Percentiles rank a stretch among this genome's conserved stretches.
phyloP scores from a whole-genome alignment of 805 yeast species.

The Barnettozyma botsteinii region DNA sequence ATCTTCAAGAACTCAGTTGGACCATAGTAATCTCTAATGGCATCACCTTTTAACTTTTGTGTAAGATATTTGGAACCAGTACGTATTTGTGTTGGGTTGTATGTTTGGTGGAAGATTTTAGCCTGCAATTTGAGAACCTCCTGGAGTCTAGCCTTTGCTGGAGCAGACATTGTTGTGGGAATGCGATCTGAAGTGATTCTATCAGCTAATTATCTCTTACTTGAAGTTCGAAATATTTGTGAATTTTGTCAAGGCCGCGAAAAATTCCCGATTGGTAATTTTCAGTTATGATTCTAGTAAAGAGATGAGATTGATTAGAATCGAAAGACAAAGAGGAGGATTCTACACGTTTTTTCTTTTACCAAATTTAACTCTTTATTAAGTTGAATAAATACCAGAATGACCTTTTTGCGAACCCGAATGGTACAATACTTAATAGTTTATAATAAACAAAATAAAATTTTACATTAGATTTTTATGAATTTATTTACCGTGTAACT shows the following conservation, averaged over 20 bases:
- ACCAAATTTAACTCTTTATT: constrained; percentile 5
- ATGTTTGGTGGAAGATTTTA: constrained; percentile 61
- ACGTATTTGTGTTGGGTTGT: constrained; percentile 59
- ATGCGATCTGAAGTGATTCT: neutral
- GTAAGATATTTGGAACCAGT: constrained; percentile 70
- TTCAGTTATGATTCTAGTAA: neutral
- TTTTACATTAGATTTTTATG: constrained; percentile 25
- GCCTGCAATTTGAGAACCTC: constrained; percentile 57
- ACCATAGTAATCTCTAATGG: constrained; percentile 68
- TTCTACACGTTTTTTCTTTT: neutral
- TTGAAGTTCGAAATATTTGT: neutral
- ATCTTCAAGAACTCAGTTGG: constrained; percentile 63
- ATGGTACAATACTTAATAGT: neutral
- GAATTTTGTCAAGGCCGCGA: constrained; percentile 1
- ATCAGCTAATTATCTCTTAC: too few relatives aligned
- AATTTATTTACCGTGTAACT: constrained; percentile 21
- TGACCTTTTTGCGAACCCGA: neutral
- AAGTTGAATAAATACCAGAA: constrained; percentile 1
- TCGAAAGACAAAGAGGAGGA: too few relatives aligned
- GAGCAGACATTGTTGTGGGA: constrained; percentile 29
- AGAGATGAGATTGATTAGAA: too few relatives aligned
- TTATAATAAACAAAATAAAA: constrained; percentile 18
- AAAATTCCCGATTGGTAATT: neutral
- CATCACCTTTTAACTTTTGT: constrained; percentile 65
- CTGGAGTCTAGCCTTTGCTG: constrained; percentile 40